Base-by-base conservation (phyloP, 305 asterid genomes). In the Striga hermonthica region DNA sequence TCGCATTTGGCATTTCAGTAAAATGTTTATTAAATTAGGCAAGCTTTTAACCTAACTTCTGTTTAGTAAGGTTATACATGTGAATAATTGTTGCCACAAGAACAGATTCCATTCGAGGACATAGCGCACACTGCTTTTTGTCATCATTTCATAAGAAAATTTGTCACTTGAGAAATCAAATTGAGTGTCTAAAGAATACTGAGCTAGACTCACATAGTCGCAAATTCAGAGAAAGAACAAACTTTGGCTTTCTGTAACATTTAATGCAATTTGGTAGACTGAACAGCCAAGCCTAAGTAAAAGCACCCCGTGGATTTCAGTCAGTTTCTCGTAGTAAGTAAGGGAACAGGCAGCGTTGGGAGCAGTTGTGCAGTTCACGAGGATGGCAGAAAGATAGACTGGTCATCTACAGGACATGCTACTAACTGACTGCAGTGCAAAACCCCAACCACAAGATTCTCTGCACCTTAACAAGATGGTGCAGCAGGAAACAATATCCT, bases 121-220 rank as follows among this genome's bases (percentile, higher is more conserved):
- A 22, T 22, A 22, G 31, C 31, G 31, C 31, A 22, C 31, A 22
- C 31, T 22, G 31, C 31, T 22, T 22, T 22, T 22, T 22, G 31
- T 22, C 31, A 22, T 22, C 31, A 22, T 22, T 22, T 22, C 31
- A 22, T 22, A 22, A 22, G 31, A 22, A 22, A 22, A 22, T 2
- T 22, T 22, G 31, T 22, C 31, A 22, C 31, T 22, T 22, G 31
- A 22, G 31, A 22, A 22, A 22, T 22, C 31, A 22, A 22, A 22
- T 22, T 22, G 44, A 5, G 3, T 4, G 44, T 39, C 44, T 8
- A 39, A 39, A 4, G 44, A 39, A 39, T 1, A 39, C 0, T 39
- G 44, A 39, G 44, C 44, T 39, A 39, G 44, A 3, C 44, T 39
- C 44, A 13, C 68, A 56, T 14, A 66, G 40, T 60, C 52, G 9